phyloP scores from a whole-genome alignment of 2,329 filamentous ascomycete species.

The Verticillium isaacii region DNA sequence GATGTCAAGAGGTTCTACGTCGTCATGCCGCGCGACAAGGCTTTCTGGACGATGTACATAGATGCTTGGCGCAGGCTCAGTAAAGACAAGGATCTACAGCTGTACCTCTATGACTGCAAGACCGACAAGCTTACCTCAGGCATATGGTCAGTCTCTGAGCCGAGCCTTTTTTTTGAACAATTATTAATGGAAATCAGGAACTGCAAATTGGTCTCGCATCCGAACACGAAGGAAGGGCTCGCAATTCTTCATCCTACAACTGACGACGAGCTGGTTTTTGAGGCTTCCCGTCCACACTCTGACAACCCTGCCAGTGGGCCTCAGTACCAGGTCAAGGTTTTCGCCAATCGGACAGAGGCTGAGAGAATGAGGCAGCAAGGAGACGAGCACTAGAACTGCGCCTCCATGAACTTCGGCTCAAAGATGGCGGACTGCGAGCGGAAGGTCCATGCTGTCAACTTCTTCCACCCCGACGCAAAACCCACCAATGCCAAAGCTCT shows the following conservation, averaged over 20 bases:
- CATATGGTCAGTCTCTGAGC: too few relatives aligned
- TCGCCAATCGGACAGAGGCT: not conserved
- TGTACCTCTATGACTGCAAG: too few relatives aligned
- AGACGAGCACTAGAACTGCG: constrained; percentile 2
- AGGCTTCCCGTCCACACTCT: not conserved
- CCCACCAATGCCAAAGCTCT: not conserved
- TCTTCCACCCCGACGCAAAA: not conserved
- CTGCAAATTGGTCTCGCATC: not conserved
- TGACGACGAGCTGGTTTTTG: not conserved
- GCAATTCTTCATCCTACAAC: not conserved
- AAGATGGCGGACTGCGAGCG: not conserved
- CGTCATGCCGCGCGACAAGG: not conserved
- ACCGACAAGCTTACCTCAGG: too few relatives aligned
- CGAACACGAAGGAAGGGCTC: not conserved
- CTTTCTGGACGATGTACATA: not conserved
- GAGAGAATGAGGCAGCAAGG: not conserved
- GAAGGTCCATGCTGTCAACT: not conserved
- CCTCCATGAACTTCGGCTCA: not conserved
- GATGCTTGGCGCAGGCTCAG: not conserved
- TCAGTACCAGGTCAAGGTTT: not conserved
- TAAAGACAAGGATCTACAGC: not conserved
- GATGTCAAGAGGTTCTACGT: not conserved
- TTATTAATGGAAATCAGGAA: not conserved
- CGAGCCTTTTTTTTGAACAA: too few relatives aligned
- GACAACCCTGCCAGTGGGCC: not conserved